Base-by-base conservation (phyloP, 2,329 filamentous ascomycete genomes). In the Bipolaris gigantea region DNA sequence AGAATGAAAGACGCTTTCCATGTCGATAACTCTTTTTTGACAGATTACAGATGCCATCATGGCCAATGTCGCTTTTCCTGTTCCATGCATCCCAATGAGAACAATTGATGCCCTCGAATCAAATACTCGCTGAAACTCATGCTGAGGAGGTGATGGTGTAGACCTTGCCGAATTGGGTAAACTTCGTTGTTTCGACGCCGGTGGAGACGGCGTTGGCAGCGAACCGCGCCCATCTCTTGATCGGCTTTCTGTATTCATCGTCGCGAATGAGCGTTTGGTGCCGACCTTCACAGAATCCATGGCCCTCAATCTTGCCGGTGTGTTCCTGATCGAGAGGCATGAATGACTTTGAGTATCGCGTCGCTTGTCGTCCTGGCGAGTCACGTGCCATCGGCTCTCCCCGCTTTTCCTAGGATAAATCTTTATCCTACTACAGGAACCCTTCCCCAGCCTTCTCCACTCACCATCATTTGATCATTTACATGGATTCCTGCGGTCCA, bases 21-120 rank as follows among this genome's bases (percentile, higher is more conserved):
- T 81, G 57, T 91, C 89, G 48, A 92, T 76, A 4, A 91, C 78
- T 47, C 84, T 84, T 36, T 87, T 80, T 50, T 85, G 83, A 70
- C 89, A 85, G 49, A 87, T 86, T 2, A 85, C 85, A 0, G 88
- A 88, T 7, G 88, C 86, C 59, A 92, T 90, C 47, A 92, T 83
- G 7, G 86, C 89, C 6, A 92, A 77, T 1, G 87, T 90, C 2
- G 87, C 87, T 71, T 92, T 92, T 10, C 89, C 89, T 4, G 86
- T 84, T 10, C 89, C 89, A n/a, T 87, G 84, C 48, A 90, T 85
- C 1, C 89, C 89, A 16, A 89, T 81, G 15, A 92, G 78, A 10
- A 91, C 82, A 50, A 92, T 84, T 1, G 89, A 90, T 2, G 87
- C 85, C 76, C 88, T 81, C 3, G 80, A 72, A 6, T 79, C 74